phyloP scores from a whole-genome alignment of 2,329 filamentous ascomycete species.

The Bipolaris oryzae region DNA sequence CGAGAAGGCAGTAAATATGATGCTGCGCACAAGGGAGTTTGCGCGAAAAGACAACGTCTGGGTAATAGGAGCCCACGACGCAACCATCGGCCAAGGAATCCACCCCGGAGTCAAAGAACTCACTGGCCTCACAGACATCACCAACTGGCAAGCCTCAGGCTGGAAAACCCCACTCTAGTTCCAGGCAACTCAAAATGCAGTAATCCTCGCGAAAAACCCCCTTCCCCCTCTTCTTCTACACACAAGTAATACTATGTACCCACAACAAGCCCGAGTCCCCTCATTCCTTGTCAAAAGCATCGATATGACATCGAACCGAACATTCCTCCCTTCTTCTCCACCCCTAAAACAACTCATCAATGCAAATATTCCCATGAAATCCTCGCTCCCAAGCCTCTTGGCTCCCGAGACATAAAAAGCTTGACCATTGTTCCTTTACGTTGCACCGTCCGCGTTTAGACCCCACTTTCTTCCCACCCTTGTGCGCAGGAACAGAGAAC shows the following conservation, averaged over 20 bases:
- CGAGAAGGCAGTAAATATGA: conserved; percentile 35
- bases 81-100: conserved; percentile 33
- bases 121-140: conserved; percentile 31
- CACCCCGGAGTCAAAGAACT: conserved; percentile 28
- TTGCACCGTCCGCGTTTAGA: not conserved
- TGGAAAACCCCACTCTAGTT: conserved; percentile 31
- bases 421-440: conserved; percentile 16
- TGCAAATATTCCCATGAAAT: not conserved
- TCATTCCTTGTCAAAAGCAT: not conserved
- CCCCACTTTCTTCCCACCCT: not conserved
- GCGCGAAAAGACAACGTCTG: conserved; percentile 34
- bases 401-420: conserved; percentile 29
- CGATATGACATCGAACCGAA: not conserved
- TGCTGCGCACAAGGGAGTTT: conserved; percentile 31
- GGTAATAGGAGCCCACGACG: conserved; percentile 43
- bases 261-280: not conserved
- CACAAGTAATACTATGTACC: not conserved
- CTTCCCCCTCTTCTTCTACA: no score
- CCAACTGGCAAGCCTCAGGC: conserved; percentile 31
- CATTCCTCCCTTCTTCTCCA: no score
- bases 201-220: not conserved
- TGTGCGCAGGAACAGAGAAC: no score
- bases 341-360: not conserved
- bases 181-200: not conserved
- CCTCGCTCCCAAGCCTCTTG: conserved; percentile 20